phyloP scores from a whole-genome alignment of 2,329 filamentous ascomycete species.

The Monilinia aucupariae region DNA sequence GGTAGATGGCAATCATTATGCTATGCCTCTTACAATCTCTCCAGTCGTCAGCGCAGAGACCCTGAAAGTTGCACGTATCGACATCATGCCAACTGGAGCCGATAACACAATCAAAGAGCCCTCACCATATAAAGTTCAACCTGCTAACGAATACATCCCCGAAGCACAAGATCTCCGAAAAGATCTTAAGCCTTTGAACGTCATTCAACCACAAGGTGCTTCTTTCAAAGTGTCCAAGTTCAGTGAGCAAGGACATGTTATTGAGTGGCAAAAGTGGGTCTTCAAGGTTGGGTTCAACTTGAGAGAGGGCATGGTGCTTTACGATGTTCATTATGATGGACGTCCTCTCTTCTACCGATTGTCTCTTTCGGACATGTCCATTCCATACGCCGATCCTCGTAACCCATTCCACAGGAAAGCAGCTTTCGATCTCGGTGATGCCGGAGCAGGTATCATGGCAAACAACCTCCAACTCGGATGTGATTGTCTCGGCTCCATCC shows the following conservation, averaged over 20 bases:
- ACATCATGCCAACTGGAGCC: conserved; percentile 61
- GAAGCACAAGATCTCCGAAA: conserved; percentile 55
- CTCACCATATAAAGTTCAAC: conserved; percentile 50
- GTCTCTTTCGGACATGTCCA: conserved; percentile 58
- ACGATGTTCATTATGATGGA: conserved; percentile 58
- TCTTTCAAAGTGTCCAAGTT: conserved; percentile 51
- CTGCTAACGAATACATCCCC: conserved; percentile 59
- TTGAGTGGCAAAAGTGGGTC: conserved; percentile 63
- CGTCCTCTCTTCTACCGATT: conserved; percentile 63
- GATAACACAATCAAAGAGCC: conserved; percentile 53
- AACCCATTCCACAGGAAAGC: conserved; percentile 65
- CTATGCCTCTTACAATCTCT: conserved; percentile 58
- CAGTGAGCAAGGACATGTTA: conserved; percentile 47
- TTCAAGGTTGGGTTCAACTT: conserved; percentile 58
- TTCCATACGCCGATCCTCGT: conserved; percentile 58
- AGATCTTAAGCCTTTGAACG: conserved; percentile 59
- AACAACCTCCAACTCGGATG: conserved; percentile 66
- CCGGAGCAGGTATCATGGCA: conserved; percentile 59
- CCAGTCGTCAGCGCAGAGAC: conserved; percentile 59
- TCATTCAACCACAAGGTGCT: conserved; percentile 59
- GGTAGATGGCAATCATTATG: conserved; percentile 63
- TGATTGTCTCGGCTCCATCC: conserved; percentile 65
- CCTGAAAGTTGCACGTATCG: conserved; percentile 62
- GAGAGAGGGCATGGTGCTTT: conserved; percentile 61
- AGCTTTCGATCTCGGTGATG: conserved; percentile 66